Conservation (phyloP, 176 grass and related monocot species). For the Cenchrus americanus region DNA sequence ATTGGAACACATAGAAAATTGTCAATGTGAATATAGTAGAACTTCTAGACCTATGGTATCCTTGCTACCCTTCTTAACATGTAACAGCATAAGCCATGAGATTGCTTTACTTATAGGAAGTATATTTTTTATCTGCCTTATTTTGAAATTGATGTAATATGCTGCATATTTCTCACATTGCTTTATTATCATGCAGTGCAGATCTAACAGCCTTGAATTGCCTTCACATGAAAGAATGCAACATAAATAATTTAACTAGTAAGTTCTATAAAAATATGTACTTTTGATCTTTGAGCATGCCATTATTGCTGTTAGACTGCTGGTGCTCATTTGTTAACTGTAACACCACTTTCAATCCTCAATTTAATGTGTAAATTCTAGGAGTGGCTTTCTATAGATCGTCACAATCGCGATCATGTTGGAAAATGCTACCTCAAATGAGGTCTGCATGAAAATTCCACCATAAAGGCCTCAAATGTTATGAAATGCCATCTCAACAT, state of each 20-base stretch:
- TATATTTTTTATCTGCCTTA: not conserved
- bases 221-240: conserved; percentile 45
- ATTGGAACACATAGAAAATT: not conserved
- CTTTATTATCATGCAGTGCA: conserved; percentile 42
- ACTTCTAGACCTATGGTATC: not conserved
- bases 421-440: not conserved
- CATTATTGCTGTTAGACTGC: not conserved
- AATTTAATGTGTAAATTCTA: not conserved
- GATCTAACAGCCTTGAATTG: conserved; percentile 39
- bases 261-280: conserved; percentile 17
- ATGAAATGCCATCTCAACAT: too few species aligned
- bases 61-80: not conserved
- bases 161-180: not conserved
- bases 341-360: too few species aligned
- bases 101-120: not conserved
- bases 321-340: not conserved
- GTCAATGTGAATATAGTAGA: not conserved
- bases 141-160: conserved; percentile 25
- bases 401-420: not conserved
- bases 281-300: conserved; percentile 13
- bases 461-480: too few species aligned
- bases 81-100: not conserved
- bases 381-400: not conserved
- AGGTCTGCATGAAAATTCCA: not conserved
- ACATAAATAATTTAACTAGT: conserved; percentile 21